Base-by-base conservation (phyloP, 805 yeast species). In the Pichia paraexigua region DNA sequence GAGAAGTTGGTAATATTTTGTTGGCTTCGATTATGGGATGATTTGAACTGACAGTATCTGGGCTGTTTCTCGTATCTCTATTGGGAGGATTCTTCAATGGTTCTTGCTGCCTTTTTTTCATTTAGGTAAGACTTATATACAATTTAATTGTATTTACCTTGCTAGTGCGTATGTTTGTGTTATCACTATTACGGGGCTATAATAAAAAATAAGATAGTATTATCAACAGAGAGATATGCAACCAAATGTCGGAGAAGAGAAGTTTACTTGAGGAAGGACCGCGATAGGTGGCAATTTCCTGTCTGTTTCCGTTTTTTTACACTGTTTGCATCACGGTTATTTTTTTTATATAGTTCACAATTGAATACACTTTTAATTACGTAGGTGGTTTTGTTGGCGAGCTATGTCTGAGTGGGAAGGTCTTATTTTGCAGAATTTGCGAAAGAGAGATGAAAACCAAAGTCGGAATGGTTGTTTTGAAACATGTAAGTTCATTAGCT, bases 401-500 rank as follows among this genome's bases (percentile, higher is more conserved):
- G 10, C 17, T 35, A 37, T 43, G 43, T 24, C 43, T 21, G 44
- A 39, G 24, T 49, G 52, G 52, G 41, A 44, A 40, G 15, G 30
- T 17, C 10, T 17, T 8, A 6, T 49, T 3, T 22, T 40, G n/a
- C 20, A 44, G 21, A 43, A 25, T 17, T 22, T 49, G 27, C 40
- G 13, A 28, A 42, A 43, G 12, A 30, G 48, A 8, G 48, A 44
- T 8, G 28, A 27, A 20, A 22, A 40, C 6, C 47, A 45, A 17
- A 39, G 28, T 24, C 41, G 28, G 5, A 27, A 45, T 35, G 28
- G 40, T 35, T 48, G 50, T 43, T 43, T 24, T n/a, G 50, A 42
- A 21, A 48, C 50, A n/a, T 41, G 50, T 48, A 48, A 7, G 50
- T 41, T 2, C 21, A 17, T n/a, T 35, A 17, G 39, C 20, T n/a